A percentile compares a stretch with the other conserved stretches of the same genome.
Conservation (phyloP, 306 rosid species). For the Prunus fruticosa region DNA sequence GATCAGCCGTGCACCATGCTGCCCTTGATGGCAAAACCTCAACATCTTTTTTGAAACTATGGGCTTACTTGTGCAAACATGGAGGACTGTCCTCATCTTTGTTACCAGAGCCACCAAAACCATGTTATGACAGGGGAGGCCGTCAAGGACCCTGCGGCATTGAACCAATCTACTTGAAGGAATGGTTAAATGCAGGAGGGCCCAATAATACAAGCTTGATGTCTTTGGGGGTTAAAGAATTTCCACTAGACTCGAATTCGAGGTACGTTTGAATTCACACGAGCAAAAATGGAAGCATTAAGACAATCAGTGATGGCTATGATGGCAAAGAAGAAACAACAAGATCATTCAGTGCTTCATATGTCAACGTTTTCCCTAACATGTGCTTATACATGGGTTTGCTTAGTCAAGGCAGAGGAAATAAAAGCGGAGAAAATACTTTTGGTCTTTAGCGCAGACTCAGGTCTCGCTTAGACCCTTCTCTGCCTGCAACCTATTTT, state of each 20-base stretch:
- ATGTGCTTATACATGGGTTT: conserved; percentile 25
- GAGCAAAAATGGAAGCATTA: conserved; percentile 4
- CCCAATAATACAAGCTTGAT: conserved; percentile 18
- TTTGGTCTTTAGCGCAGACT: conserved; percentile 11
- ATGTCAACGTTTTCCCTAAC: conserved; percentile 17
- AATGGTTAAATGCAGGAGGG: background rate
- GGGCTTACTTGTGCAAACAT: conserved; percentile 22
- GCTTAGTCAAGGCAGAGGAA: conserved; percentile 25
- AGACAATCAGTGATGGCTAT: background rate
- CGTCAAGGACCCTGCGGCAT: conserved; percentile 14
- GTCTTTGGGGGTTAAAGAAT: background rate
- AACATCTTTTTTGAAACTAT: conserved; percentile 24
- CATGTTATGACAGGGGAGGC: background rate
- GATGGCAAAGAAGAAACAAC: background rate
- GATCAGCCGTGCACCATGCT: conserved; percentile 41
- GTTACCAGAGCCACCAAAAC: background rate
- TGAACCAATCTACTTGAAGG: background rate
- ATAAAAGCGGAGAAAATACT: background rate
- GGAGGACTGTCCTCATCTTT: background rate
- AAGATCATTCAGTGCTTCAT: background rate
- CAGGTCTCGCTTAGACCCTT: conserved; percentile 20
- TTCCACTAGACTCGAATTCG: conserved; percentile 1
- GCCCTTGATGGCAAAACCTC: conserved; percentile 37
- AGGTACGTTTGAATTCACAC: conserved; percentile 10
- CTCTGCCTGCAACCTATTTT: conserved; percentile 13